phyloP scores from a whole-genome alignment of 225 moss, liverwort and hornwort genomes.

The Lunularia cruciata region DNA sequence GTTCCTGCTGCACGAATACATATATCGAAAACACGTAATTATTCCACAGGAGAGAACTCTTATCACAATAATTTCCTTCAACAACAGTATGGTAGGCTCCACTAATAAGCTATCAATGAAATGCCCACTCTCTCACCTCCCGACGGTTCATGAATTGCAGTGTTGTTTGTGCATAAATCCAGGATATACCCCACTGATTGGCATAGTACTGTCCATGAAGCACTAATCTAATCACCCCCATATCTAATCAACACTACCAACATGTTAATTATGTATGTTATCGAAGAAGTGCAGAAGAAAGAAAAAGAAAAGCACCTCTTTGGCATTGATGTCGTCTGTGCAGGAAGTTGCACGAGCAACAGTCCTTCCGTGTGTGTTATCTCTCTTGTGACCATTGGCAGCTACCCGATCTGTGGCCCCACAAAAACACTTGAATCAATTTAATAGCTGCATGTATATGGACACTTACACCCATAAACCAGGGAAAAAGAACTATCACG shows the following conservation, averaged over 20 bases:
- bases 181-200: too few species aligned
- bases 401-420: slow-evolving; percentile 32
- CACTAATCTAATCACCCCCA: background rate
- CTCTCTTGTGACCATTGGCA: slow-evolving; percentile 34
- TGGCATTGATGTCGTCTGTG: slow-evolving; percentile 37
- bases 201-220: background rate
- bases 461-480: background rate
- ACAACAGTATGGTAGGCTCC: too few species aligned
- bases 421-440: too few species aligned
- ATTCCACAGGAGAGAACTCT: too few species aligned
- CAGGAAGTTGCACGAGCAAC: slow-evolving; percentile 26
- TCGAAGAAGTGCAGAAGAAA: too few species aligned
- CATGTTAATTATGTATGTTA: background rate
- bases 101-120: too few species aligned
- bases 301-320: slow-evolving; percentile 27
- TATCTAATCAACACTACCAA: background rate
- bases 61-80: too few species aligned
- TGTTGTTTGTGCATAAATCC: background rate
- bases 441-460: background rate
- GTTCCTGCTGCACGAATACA: too few species aligned
- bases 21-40: too few species aligned
- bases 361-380: slow-evolving; percentile 28
- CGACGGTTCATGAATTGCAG: background rate
- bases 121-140: background rate
- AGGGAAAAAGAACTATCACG: background rate